These are phyloP conservation scores for Endocalyx cinctus DNA, from an alignment of 2,329 filamentous ascomycete species.

Conservation along the genomic window DNA sequence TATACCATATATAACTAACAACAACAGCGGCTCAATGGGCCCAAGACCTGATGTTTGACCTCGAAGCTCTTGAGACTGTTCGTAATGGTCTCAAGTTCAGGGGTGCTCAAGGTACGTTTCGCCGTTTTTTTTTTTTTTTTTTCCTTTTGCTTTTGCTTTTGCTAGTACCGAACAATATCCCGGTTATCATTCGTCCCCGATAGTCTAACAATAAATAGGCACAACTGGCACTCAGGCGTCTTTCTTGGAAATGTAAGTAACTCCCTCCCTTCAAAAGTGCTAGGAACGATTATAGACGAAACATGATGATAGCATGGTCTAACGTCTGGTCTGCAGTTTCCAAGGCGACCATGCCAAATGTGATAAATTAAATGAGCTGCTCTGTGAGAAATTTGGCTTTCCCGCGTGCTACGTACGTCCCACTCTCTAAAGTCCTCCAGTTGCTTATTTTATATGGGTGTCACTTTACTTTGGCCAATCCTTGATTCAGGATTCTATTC, in stretches of 20 bases:
- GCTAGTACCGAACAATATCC: too few relatives aligned
- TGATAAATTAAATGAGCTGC: constrained; percentile 49
- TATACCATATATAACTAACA: too few relatives aligned
- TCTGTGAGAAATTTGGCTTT: constrained; percentile 55
- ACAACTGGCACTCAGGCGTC: constrained; percentile 77
- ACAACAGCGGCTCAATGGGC: constrained; percentile 67
- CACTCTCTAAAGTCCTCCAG: neutral
- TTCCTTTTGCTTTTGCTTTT: too few relatives aligned
- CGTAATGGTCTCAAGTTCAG: constrained; percentile 69
- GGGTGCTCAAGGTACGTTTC: constrained; percentile 23
- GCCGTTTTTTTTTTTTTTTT: neutral
- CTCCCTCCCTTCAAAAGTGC: constrained; percentile 11
- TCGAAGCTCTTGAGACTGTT: constrained; percentile 67
- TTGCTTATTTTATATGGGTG: too few relatives aligned
- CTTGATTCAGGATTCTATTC: too few relatives aligned
- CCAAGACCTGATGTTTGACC: constrained; percentile 70
- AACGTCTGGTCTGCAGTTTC: too few relatives aligned
- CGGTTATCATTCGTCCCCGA: too few relatives aligned
- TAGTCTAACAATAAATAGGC: constrained; percentile 22
- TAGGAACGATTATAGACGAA: constrained; percentile 13
- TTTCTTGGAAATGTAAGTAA: constrained; percentile 52
- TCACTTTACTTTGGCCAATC: too few relatives aligned
- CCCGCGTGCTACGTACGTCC: constrained; percentile 33
- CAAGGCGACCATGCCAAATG: constrained; percentile 43
- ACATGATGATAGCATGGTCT: too few relatives aligned